Base-by-base conservation (phyloP, 2,329 filamentous ascomycete genomes). In the Fusarium albosuccineum region DNA sequence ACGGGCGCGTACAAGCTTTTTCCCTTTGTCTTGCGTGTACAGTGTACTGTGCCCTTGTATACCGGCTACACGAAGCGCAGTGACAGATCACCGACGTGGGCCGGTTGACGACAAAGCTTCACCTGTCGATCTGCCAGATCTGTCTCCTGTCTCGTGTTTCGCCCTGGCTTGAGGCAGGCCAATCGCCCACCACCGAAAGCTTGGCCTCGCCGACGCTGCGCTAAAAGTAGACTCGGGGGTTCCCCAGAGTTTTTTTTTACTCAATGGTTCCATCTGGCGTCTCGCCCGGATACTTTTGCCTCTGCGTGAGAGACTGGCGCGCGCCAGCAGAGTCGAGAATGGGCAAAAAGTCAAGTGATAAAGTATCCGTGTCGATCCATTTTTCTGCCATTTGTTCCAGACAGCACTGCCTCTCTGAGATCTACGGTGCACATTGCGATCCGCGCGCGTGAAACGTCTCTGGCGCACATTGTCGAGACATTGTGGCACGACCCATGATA, bases 361-460 rank as follows among this genome's bases (percentile, higher is more conserved):
- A 22, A 22, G 22, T 22, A 22, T 22, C 62, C 55, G 50, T 34
- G 46, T 13, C 27, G 41, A 63, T 68, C 61, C 49, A 58, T 67
- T 56, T 53, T 29, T 11, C 11, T 22, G 22, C 34, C 41, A 37
- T 37, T 34, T 46, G 16, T 57, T 34, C 39, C n/a, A 66, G 37
- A 56, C 54, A 10, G 42, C 55, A 51, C 49, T 50, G 45, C 36
- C 39, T 44, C 34, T 26, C 14, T 26, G 44, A 56, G 57, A 66
- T 62, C 37, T 26, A 34, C 34, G 42, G 37, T 52, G 22, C 44
- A 49, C 62, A 68, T 68, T 69, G 17, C 37, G 66, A 68, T 67
- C 66, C 66, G 51, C 66, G 66, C 16, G 17, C 48, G 62, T 68
- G 66, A 68, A 68, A 69, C 66, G 58, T 34, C 26, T 48, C 39